Conservation (phyloP, 1,284 basidiomycete species). For the Ustilago hordei region DNA sequence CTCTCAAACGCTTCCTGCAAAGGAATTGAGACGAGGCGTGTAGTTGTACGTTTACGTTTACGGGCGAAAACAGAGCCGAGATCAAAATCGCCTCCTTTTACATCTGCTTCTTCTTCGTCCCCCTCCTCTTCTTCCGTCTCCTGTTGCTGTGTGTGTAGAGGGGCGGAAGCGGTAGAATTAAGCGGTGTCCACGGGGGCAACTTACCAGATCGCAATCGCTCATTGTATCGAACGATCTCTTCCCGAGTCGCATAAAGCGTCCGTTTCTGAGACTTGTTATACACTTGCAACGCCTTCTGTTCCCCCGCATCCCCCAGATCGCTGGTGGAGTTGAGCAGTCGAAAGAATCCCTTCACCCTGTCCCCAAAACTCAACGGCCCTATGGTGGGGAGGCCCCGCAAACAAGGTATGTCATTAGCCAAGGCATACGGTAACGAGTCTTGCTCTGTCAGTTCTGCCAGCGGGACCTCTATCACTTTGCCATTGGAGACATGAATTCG, state of each 20-base stretch:
- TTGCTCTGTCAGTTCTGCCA: slow-evolving; percentile 13
- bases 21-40: slow-evolving; percentile 13
- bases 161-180: neutral
- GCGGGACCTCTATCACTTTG: slow-evolving; percentile 18
- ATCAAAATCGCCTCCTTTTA: slow-evolving; percentile 22
- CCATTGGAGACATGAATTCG: slow-evolving; percentile 14
- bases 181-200: slow-evolving; percentile 33
- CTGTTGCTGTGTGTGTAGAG: neutral
- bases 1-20: slow-evolving; percentile 42
- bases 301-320: neutral
- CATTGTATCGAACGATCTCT: slow-evolving; percentile 13
- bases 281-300: slow-evolving; percentile 21
- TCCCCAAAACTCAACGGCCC: neutral
- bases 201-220: neutral
- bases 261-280: slow-evolving; percentile 11
- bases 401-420: slow-evolving; percentile 37
- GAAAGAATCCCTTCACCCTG: neutral
- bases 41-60: slow-evolving; percentile 8
- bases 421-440: slow-evolving; percentile 40
- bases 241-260: slow-evolving; percentile 21
- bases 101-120: slow-evolving; percentile 8
- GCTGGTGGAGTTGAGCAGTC: neutral
- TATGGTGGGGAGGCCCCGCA: slow-evolving; percentile 14
- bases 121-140: neutral
- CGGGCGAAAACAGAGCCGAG: slow-evolving; percentile 19